Evolutionary conservation across 2,329 filamentous ascomycete genomes (phyloP), one percentile per base, ranked within the genome.

Genomic region (Penicillium sp.): DNA sequence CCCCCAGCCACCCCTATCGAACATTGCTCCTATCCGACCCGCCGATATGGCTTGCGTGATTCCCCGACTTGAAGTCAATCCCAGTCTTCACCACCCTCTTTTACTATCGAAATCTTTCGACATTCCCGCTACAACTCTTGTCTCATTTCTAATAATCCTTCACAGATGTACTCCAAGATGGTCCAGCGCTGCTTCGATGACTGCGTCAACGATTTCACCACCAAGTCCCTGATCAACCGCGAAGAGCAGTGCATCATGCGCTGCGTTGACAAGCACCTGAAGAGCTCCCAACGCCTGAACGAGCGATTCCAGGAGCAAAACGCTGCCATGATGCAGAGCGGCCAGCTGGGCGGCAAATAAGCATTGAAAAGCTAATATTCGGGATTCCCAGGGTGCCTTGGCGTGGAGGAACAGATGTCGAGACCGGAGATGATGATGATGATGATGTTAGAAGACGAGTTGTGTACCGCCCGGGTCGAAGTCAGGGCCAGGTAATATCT

Each of bases 131-230:
- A 11, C 1, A 18, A 5, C 16, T 16, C 16, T 11, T 11, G 6
- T 18, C 16, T 14, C n/a, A 47, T 0, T 10, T 47, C 27, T 47
- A 19, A 47, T 27, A 7, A 18, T 5, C 35, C 35, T 40, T 16
- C 50, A 13, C 66, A 89, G 86, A 88, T 87, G 82, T 89, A 89
- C 78, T 87, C 85, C 66, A 81, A 78, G 66, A 78, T 83, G 60
- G 80, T 82, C 55, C 79, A 82, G 69, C 77, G 78, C 64, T 99
- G 95, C 87, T 99, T 99, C 85, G 89, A 91, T 76, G 89, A 95
- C 79, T 99, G 95, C 84, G 87, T 99, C 80, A 94, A 93, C 79
- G 93, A 98, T 84, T 99, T 99, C 86, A 96, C 93, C 73, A 96
- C 92, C 81, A 98, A 98, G 82, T 91, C 92, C 50, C 87, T 99